Base-by-base conservation (phyloP, 257 asterid species). In the Echium plantagineum region DNA sequence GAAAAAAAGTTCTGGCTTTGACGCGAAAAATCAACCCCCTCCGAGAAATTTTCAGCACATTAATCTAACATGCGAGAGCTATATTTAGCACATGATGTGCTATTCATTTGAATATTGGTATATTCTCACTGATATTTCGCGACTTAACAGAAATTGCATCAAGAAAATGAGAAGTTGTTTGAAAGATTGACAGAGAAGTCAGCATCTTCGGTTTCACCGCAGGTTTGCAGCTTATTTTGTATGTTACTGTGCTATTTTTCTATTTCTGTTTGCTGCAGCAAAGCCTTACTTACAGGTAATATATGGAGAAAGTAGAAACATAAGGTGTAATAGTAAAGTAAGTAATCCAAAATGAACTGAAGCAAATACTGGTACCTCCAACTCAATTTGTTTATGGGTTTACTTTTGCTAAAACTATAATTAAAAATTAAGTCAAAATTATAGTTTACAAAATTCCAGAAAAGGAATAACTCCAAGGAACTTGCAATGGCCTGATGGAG, bases 91-190 rank as follows among this genome's bases (percentile, higher is more conserved):
- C 17, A 42, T 13, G 17, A 1, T 12, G 12, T 42, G 9, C 52
- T n/a, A 51, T 35, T 63, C 26, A 3, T 13, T 55, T 52, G 10
- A 26, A 12, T 24, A 12, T 55, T 28, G 17, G 48, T 12, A 32
- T 17, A 8, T 0, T 13, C 30, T 46, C 35, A 32, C 22, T 51
- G 21, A 22, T 22, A 46, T 63, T 32, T 60, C 57, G 16, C 13
- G 21, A 26, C 42, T 63, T 63, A 69, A 62, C 89, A 93, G 99
- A 86, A 87, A 74, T 80, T 93, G 77, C 99, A 93, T 76, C 96
- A 86, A 76, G 99, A 93, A 81, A 93, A 93, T 62, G 99, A 93
- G 78, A 89, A 85, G 73, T 81, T 93, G 80, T 93, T 93, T 63
- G 99, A 80, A 69, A 83, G 89, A 67, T 81, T 93, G 80, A 93